Evolutionary conservation across 163 green algal species (phyloP), one percentile per base, ranked within the genome.

Genomic region (Scenedesmus sp.): DNA sequence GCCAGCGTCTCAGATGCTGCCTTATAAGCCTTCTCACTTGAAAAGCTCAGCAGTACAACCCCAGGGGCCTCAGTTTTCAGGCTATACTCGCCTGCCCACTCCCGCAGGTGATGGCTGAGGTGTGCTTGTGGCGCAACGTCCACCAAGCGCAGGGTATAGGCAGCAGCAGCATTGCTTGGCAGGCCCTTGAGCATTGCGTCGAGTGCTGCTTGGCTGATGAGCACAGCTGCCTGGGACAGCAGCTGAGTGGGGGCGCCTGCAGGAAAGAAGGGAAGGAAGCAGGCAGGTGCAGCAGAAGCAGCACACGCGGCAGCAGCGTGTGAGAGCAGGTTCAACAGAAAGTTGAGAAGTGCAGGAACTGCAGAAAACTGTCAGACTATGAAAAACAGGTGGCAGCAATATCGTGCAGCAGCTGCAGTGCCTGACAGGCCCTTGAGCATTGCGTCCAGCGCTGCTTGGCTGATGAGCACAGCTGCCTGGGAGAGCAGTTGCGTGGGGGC

Each of bases 71-170:
- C 79, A 88, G 86, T 94, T 13, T 94, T 87, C 6, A 95, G 85
- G 26, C 7, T 79, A 83, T 94, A 96, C 2, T 88, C 74, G 5
- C 90, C 93, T 15, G 94, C 88, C 94, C 95, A 97, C 55, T 91
- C 91, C 9, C 93, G 87, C 84, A 97, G 82, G 84, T 94, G 95
- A 59, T 93, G 93, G 18, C 88, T 73, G 15, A 97, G 13, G 86
- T 96, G 92, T 4, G 89, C 89, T 1, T 74, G 66, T 2, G 89
- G 89, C 46, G 89, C 62, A 9, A 92, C 26, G 54, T 92, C 89
- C 12, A 64, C 26, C 0, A 92, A 54, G 26, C 60, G 81, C 5
- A 92, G 89, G 15, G 89, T 76, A 13, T 62, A 52, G 23, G 59
- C 83, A 16, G n/a, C 83, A 8, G 66, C 66, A 52, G 70, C 26